Percentiles rank a stretch among this genome's conserved stretches.
Conservation (phyloP, 805 yeast genomes). For the Saturnispora gosingensis region DNA sequence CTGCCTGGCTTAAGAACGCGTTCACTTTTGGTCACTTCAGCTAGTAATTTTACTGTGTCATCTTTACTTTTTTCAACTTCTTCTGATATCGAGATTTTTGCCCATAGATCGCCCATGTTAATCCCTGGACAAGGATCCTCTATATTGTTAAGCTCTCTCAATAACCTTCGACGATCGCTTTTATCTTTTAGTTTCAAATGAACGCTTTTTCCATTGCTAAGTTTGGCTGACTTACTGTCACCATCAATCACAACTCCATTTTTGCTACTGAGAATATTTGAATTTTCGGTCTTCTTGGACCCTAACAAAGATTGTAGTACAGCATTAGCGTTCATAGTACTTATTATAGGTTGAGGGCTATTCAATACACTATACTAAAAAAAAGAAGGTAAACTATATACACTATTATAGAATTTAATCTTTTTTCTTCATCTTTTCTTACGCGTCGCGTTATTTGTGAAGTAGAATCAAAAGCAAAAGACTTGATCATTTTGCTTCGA, state of each 20-base stretch:
- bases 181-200: conserved; percentile 14
- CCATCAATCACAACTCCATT: neutral
- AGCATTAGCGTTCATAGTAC: neutral
- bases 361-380: neutral
- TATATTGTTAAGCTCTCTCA: neutral
- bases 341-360: neutral
- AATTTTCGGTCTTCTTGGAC: neutral
- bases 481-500: conserved; percentile 30
- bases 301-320: conserved; percentile 1
- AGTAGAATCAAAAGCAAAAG: conserved; percentile 24
- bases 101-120: conserved; percentile 18
- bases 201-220: conserved; percentile 20
- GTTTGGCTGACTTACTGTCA: conserved; percentile 3
- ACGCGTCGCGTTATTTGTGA: conserved; percentile 1
- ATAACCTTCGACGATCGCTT: neutral
- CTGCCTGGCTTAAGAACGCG: conserved; percentile 1
- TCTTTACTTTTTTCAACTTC: conserved; percentile 10
- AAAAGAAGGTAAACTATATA: neutral
- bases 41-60: conserved; percentile 1
- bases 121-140: conserved; percentile 8
- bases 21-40: neutral
- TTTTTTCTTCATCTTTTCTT: neutral
- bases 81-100: conserved; percentile 19
- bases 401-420: neutral
- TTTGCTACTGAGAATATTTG: neutral